Conservation (phyloP, 169 alveolate genomes). For the Sarcocystis neurona region DNA sequence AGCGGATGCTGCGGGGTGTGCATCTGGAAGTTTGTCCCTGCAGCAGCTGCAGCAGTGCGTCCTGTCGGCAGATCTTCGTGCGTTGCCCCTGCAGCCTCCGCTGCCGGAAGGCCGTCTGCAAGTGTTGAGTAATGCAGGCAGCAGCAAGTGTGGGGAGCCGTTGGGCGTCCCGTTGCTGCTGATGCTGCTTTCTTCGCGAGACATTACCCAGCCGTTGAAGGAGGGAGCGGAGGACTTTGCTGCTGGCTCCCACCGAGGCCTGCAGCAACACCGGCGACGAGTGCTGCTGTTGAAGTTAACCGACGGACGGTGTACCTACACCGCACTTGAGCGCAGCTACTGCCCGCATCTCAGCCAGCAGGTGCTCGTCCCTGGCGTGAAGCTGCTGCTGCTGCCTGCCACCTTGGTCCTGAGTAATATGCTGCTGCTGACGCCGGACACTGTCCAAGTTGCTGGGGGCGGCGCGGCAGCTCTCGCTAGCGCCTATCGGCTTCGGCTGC, state of each 20-base stretch:
- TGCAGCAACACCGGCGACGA: conserved; percentile 46
- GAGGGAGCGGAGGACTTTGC: conserved; percentile 59
- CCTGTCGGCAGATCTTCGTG: conserved; percentile 56
- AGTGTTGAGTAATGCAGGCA: neutral
- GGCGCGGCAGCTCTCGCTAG: conserved; percentile 39
- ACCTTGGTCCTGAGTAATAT: conserved; percentile 26
- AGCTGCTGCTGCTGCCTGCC: conserved; percentile 47
- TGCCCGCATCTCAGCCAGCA: conserved; percentile 57
- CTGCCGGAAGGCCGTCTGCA: neutral
- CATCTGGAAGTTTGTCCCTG: conserved; percentile 25
- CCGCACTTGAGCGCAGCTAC: conserved; percentile 51
- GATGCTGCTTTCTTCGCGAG: conserved; percentile 61
- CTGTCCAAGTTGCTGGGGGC: conserved; percentile 43
- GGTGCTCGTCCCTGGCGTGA: conserved; percentile 58
- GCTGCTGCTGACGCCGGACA: conserved; percentile 44
- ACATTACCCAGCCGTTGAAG: conserved; percentile 54
- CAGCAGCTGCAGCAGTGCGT: conserved; percentile 31
- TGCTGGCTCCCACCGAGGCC: conserved; percentile 25
- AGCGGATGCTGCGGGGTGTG: neutral
- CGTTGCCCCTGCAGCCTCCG: conserved; percentile 49
- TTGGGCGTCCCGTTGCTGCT: conserved; percentile 47
- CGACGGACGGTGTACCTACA: conserved; percentile 57
- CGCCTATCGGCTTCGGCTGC: conserved; percentile 45
- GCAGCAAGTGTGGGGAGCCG: neutral
- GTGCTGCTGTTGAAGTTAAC: conserved; percentile 52